Evolutionary conservation across 1,139 yeast genomes (phyloP), one percentile per base, ranked within the genome.

Genomic region (Entelexis sorbosivorans): DNA sequence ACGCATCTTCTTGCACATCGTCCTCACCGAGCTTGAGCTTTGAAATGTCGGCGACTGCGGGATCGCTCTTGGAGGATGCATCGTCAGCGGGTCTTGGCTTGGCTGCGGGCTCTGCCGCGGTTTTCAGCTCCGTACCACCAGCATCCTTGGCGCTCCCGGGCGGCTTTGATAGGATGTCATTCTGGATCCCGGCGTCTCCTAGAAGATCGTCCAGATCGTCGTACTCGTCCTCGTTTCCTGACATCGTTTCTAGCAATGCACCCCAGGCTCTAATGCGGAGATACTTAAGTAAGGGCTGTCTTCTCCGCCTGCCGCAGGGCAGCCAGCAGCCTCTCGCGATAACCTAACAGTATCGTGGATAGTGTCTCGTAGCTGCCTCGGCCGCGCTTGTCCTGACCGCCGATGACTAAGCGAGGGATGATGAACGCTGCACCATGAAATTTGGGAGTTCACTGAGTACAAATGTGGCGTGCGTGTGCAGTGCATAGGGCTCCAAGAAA

Each of bases 181-280:
- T 52, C 39, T 82, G 88, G 54, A 82, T 86, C 42, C 87, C 89
- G 65, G 66, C 66, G 53, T 69, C 73, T 52, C 69, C 73, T 48
- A 69, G 58, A 42, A 69, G 56, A 51, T 69, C 67, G 59, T 70
- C 73, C 36, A 69, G 63, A 57, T 69, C 73, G 55, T 69, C 73
- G 45, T 69, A 62, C 48, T 69, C 70, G 55, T 68, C 24, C 24
- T 22, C 71, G 8, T 42, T 31, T 20, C 42, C 38, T 16, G 40
- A 17, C 43, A 40, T 35, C 17, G 24, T 20, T 5, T 9, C n/a
- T 11, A 14, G 8, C 20, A 22, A n/a, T 24, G 29, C 24, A 22
- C 26, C 38, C 5, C 9, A 11, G 22, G 20, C 28, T 19, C 5
- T 17, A 32, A 32, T 42, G 45, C 29, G 45, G 45, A 42, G 45